Percentiles rank a stretch among this genome's conserved stretches.
Evolutionary conservation across 192 early-diverging fungal genomes (phyloP).

Genomic region (Backusella westeae): DNA sequence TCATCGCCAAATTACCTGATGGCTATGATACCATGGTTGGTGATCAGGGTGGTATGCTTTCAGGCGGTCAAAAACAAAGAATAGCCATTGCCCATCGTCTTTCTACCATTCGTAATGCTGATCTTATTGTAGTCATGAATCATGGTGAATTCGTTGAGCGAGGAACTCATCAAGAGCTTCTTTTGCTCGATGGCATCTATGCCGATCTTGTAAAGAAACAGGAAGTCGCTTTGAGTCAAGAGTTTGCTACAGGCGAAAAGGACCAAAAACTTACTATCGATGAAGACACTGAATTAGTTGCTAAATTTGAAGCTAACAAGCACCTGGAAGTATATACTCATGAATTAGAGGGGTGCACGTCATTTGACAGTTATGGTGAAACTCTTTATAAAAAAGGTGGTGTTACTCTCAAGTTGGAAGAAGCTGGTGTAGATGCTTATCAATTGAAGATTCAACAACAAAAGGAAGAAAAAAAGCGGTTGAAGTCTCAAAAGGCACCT

Average conservation of each 20-base stretch:
- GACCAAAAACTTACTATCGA: conserved; percentile 7
- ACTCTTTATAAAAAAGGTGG: background rate
- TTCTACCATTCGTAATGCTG: conserved; percentile 73
- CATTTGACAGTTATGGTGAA: background rate
- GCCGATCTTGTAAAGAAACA: conserved; percentile 65
- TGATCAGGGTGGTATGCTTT: conserved; percentile 68
- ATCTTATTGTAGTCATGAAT: conserved; percentile 81
- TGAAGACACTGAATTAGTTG: background rate
- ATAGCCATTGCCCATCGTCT: conserved; percentile 87
- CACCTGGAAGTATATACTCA: background rate
- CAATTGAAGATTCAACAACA: conserved; percentile 33
- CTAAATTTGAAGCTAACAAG: conserved; percentile 5
- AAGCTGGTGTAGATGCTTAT: conserved; percentile 14
- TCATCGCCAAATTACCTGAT: conserved; percentile 79
- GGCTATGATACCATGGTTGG: conserved; percentile 83
- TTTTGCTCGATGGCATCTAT: conserved; percentile 60
- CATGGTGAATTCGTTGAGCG: conserved; percentile 65
- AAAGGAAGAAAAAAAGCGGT: conserved; percentile 35
- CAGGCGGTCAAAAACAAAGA: conserved; percentile 92
- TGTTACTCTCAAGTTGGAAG: background rate
- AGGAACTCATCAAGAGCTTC: conserved; percentile 75
- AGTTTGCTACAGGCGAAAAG: conserved; percentile 15
- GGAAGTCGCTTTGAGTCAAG: conserved; percentile 43
- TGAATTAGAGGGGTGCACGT: conserved; percentile 44
- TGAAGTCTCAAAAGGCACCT: conserved; percentile 49